These are phyloP conservation scores for Herpetomonas tarakana DNA, from an alignment of 208 protist species.

Conservation along the genomic window DNA sequence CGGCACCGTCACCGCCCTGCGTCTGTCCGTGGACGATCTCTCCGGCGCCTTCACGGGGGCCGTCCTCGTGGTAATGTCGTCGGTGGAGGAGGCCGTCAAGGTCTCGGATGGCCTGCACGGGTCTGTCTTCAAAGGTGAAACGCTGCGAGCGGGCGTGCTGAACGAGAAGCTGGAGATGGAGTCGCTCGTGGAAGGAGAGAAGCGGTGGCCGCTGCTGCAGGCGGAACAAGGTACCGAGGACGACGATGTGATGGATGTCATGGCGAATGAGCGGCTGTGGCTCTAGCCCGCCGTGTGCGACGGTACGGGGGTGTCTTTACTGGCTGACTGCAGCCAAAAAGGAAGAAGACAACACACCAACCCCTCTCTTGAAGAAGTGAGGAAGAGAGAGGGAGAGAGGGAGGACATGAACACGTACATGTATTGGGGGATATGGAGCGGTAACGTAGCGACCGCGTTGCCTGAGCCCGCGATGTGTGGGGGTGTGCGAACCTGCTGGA, in stretches of 20 bases:
- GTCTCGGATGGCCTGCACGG: constrained; percentile 62
- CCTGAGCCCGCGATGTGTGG: too few relatives aligned
- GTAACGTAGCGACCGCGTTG: too few relatives aligned
- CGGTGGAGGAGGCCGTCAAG: constrained; percentile 55
- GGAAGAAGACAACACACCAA: constrained; percentile 10
- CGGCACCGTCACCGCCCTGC: constrained; percentile 49
- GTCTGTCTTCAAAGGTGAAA: constrained; percentile 31
- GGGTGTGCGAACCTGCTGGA: too few relatives aligned
- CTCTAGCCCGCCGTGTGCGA: constrained; percentile 26
- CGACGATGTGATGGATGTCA: constrained; percentile 43
- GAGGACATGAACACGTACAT: too few relatives aligned
- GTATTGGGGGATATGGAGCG: too few relatives aligned
- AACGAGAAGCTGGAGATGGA: constrained; percentile 67
- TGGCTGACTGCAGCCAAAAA: constrained; percentile 13
- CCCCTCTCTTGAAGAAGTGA: too few relatives aligned
- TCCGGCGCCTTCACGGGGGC: constrained; percentile 77
- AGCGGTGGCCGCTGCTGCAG: constrained; percentile 26
- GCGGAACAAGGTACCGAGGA: constrained; percentile 16
- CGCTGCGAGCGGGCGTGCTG: constrained; percentile 59
- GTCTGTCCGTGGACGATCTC: constrained; percentile 66
- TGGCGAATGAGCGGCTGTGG: constrained; percentile 69
- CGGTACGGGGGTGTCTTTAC: constrained; percentile 7
- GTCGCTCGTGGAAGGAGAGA: constrained; percentile 44
- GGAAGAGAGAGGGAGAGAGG: too few relatives aligned
- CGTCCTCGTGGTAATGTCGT: constrained; percentile 72